Base-by-base conservation (phyloP, 345 rosid genomes). In the Abelmoschus esculentus region DNA sequence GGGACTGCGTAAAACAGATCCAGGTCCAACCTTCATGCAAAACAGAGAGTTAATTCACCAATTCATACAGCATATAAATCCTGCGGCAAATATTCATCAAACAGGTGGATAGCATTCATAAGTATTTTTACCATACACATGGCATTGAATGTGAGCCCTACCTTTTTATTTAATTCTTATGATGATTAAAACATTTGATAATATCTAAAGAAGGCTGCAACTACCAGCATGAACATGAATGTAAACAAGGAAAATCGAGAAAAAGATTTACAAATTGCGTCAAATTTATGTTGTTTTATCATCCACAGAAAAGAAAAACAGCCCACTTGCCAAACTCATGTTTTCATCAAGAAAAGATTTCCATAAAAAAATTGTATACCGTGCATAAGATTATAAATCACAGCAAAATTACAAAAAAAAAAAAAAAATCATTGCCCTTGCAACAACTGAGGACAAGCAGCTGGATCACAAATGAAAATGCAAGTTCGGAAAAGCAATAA, bases 1-100 rank as follows among this genome's bases (percentile, higher is more conserved):
- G 71, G 97, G 99, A 80, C 96, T 96, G 78, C 88, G 91, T 89
- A 95, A 83, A 78, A 84, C 63, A 75, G 99, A 90, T 76, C 89
- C 98, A 42, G 92, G 92, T 64, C 96, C 98, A 77, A 95, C 90
- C 99, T 95, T 76, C 83, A 84, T 14, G 55, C 29, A 73, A 56
- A 78, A 52, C 56, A 52, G 8, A 52, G n/a, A 31, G 22, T 36
- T 61, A 58, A 78, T 42, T 28, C 54, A 54, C 42, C 46, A 73
- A 57, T 60, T 68, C 18, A 40, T 26, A 66, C 3, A 49, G 54
- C 46, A 74, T 15, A 12, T 5, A 44, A 36, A 74, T 55, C 61
- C 71, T 17, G 32, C 10, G 1, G 34, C 34, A 55, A 54, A 8
- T 38, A 53, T 38, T 36, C 47, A 61, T 61, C 22, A 17, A 61